These are phyloP conservation scores for Clausena lansium DNA, from an alignment of 345 rosid genomes.

Conservation along the genomic window DNA sequence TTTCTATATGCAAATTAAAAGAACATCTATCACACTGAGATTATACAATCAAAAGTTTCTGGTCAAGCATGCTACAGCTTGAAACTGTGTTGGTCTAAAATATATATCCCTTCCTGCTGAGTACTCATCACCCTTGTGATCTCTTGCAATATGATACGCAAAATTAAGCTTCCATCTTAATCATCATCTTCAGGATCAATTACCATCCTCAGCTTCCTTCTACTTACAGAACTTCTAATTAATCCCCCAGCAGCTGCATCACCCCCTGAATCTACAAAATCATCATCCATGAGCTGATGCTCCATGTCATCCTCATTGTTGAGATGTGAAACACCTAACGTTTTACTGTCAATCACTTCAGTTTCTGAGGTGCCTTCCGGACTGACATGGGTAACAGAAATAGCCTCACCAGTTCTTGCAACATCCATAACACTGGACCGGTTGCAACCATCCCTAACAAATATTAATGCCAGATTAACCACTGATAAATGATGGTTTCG, in stretches of 20 bases:
- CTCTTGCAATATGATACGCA: neutral
- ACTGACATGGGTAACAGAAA: slow-evolving; percentile 13
- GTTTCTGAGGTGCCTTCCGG: slow-evolving; percentile 28
- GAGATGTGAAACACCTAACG: slow-evolving; percentile 14
- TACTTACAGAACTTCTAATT: slow-evolving; percentile 28
- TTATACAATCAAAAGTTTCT: neutral
- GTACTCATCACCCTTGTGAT: neutral
- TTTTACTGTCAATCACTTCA: slow-evolving; percentile 20
- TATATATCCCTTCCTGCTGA: neutral
- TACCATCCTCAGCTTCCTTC: slow-evolving; percentile 64
- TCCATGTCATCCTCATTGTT: slow-evolving; percentile 18
- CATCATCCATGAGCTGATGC: slow-evolving; percentile 35
- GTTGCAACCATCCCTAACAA: slow-evolving; percentile 34
- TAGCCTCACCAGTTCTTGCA: slow-evolving; percentile 14
- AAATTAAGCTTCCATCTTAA: slow-evolving; percentile 19
- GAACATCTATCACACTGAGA: neutral
- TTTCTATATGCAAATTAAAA: neutral
- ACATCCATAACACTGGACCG: slow-evolving; percentile 10
- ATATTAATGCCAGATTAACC: neutral
- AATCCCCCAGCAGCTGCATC: slow-evolving; percentile 21
- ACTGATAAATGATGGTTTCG: neutral
- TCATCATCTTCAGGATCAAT: slow-evolving; percentile 68
- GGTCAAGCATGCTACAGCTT: neutral
- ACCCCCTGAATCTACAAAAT: slow-evolving; percentile 46
- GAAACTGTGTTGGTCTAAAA: neutral